Evolutionary conservation across 2,329 filamentous ascomycete genomes (phyloP).

Genomic region (Penicillium olsonii): DNA sequence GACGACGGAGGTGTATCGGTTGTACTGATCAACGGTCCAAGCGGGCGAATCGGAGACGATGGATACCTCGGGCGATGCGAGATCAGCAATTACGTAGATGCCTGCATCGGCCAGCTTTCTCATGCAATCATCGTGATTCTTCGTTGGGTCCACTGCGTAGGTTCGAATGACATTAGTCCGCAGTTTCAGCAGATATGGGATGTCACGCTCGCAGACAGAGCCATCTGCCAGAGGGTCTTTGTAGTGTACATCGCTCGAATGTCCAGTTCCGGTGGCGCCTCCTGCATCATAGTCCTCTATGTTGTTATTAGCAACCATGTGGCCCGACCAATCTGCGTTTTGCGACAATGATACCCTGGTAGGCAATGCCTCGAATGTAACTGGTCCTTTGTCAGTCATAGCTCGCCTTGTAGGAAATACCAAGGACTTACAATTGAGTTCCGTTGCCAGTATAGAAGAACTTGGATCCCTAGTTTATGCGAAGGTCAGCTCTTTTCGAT

Average conservation of each 20-base stretch:
- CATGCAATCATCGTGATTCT: constrained; percentile 83
- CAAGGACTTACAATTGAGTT: constrained; percentile 3
- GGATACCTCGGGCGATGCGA: constrained; percentile 75
- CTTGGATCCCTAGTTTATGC: constrained; percentile 1
- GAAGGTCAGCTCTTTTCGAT: not conserved
- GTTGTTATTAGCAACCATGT: not conserved
- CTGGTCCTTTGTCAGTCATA: not conserved
- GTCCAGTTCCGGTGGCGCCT: constrained; percentile 1
- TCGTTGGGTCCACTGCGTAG: constrained; percentile 80
- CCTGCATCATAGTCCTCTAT: constrained; percentile 7
- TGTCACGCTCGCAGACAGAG: constrained; percentile 73
- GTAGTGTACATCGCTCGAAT: constrained; percentile 59
- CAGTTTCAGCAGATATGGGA: constrained; percentile 75
- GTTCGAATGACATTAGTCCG: constrained; percentile 89
- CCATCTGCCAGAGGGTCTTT: constrained; percentile 77
- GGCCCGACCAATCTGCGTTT: not conserved
- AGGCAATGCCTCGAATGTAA: constrained; percentile 9
- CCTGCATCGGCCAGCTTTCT: constrained; percentile 73
- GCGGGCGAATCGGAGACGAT: constrained; percentile 78
- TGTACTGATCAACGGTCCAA: constrained; percentile 77
- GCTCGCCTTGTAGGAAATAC: not conserved
- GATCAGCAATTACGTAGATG: constrained; percentile 91
- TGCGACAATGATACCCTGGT: constrained; percentile 1
- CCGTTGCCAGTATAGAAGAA: constrained; percentile 9
- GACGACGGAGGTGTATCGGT: constrained; percentile 78